Percentiles rank a stretch among this genome's conserved stretches.
phyloP scores from a whole-genome alignment of 345 rosid genomes.

The Litchi chinensis region DNA sequence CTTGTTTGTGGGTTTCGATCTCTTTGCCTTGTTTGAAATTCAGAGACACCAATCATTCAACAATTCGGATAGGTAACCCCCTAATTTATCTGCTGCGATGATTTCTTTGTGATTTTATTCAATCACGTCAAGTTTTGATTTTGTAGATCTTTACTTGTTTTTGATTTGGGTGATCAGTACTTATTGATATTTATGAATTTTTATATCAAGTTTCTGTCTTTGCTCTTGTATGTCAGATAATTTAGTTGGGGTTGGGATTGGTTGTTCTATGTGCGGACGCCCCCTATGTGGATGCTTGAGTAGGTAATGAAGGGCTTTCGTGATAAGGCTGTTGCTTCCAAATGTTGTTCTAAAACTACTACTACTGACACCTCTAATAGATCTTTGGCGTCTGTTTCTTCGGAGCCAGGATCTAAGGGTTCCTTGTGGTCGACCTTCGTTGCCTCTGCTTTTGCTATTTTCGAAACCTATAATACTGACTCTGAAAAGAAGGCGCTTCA shows the following conservation, averaged over 20 bases:
- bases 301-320: constrained; percentile 74
- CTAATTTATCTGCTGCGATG: not conserved
- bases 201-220: not conserved
- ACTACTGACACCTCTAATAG: constrained; percentile 35
- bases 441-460: constrained; percentile 66
- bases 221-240: not conserved
- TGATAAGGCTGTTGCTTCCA: constrained; percentile 54
- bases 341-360: constrained; percentile 45
- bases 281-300: constrained; percentile 28
- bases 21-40: not conserved
- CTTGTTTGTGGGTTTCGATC: not conserved
- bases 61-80: constrained; percentile 2
- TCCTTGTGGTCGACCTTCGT: constrained; percentile 64
- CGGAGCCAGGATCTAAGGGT: constrained; percentile 53
- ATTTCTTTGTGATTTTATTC: not conserved
- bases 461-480: constrained; percentile 50
- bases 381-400: constrained; percentile 48
- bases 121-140: not conserved
- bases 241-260: not conserved
- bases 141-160: not conserved
- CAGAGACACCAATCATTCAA: not conserved
- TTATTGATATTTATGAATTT: not conserved
- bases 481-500: constrained; percentile 45
- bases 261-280: too few relatives aligned
- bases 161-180: constrained; percentile 1